These are phyloP conservation scores for Encephalitozoon intestinalis DNA, from an alignment of 371 early-diverging fungal species.

Conservation along the genomic window DNA sequence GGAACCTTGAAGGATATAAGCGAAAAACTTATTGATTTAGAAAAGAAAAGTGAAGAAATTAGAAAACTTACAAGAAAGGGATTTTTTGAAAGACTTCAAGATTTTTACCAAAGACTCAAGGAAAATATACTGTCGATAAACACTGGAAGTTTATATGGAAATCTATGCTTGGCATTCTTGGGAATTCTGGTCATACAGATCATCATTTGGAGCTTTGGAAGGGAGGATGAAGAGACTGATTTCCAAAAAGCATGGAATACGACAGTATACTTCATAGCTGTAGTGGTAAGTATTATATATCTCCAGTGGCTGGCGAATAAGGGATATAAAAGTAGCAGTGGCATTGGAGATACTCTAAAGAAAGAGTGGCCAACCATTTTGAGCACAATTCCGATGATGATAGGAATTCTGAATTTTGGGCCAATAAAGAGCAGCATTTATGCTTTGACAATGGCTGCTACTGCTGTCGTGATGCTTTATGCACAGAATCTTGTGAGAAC, in stretches of 20 bases:
- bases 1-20: too few relatives aligned
- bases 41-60: too few relatives aligned
- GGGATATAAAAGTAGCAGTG: background rate
- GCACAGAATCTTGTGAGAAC: background rate
- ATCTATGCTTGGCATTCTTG: background rate
- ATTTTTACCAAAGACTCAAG: too few relatives aligned
- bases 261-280: background rate
- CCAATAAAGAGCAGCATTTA: background rate
- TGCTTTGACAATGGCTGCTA: background rate
- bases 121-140: too few relatives aligned
- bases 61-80: too few relatives aligned
- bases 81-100: too few relatives aligned
- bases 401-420: background rate
- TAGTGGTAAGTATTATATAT: background rate
- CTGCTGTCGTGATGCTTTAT: background rate
- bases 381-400: background rate
- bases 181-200: background rate
- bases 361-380: background rate
- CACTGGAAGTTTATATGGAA: background rate
- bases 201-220: background rate
- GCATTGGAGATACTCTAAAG: background rate
- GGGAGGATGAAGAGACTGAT: background rate
- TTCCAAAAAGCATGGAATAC: background rate
- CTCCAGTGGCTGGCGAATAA: background rate
- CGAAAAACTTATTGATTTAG: too few relatives aligned